Conservation (phyloP, 2,329 filamentous ascomycete species). For the Parasarocladium wereldwijsianum region DNA sequence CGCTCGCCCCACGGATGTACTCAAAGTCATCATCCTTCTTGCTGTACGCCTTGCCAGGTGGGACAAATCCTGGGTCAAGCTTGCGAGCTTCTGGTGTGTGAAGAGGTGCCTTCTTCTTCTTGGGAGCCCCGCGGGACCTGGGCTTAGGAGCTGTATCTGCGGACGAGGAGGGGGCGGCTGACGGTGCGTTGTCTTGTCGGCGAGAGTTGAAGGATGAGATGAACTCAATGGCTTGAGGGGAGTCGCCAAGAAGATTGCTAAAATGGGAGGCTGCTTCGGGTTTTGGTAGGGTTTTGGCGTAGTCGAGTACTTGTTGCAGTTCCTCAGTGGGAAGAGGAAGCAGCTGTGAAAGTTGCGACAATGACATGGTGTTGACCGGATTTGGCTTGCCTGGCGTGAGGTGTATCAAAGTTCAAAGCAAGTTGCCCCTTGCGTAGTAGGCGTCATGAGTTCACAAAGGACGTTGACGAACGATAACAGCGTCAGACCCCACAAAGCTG, state of each 20-base stretch:
- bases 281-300: conserved; percentile 63
- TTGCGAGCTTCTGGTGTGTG: conserved; percentile 50
- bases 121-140: conserved; percentile 30
- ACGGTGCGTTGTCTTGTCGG: conserved; percentile 26
- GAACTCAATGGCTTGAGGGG: conserved; percentile 60
- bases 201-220: conserved; percentile 68
- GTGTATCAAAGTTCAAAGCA: background rate
- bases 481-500: background rate
- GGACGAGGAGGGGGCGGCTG: conserved; percentile 5
- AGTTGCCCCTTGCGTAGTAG: no score
- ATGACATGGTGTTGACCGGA: conserved; percentile 31
- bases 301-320: conserved; percentile 70
- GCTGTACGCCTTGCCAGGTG: conserved; percentile 55
- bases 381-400: background rate
- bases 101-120: conserved; percentile 46
- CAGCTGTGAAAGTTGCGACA: conserved; percentile 59
- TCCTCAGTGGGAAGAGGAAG: conserved; percentile 77
- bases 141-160: conserved; percentile 23
- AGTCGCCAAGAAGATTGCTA: conserved; percentile 76
- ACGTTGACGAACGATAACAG: background rate
- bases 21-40: conserved; percentile 59
- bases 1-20: conserved; percentile 44
- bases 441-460: no score
- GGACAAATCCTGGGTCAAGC: conserved; percentile 44
- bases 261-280: conserved; percentile 71